These are phyloP conservation scores for Hypoxylon rubiginosum DNA, from an alignment of 2,329 filamentous ascomycete genomes.

Conservation along the genomic window DNA sequence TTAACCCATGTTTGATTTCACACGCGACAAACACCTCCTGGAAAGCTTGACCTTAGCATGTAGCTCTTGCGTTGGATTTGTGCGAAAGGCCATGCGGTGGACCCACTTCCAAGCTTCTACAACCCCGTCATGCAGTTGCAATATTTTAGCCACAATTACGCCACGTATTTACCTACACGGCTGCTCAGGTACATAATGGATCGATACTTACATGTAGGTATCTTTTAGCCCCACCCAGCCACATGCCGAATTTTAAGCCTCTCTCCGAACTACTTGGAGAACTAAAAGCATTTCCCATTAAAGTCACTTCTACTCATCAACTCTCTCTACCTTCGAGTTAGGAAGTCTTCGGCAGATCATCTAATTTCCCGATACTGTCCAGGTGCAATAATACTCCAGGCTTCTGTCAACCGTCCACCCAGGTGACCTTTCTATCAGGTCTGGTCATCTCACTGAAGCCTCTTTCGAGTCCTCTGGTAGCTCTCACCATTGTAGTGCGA, in stretches of 20 bases:
- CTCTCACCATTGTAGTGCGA: slow-evolving; percentile 55
- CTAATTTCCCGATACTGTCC: slow-evolving; percentile 7
- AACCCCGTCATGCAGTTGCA: too few relatives aligned
- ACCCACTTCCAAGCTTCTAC: too few relatives aligned
- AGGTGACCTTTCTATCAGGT: slow-evolving; percentile 39
- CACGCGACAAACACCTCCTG: slow-evolving; percentile 32
- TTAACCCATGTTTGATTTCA: slow-evolving; percentile 39
- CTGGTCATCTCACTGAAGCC: slow-evolving; percentile 45
- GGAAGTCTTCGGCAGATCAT: slow-evolving; percentile 5
- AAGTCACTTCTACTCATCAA: slow-evolving; percentile 26
- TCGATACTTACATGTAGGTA: too few relatives aligned
- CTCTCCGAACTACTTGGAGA: not conserved
- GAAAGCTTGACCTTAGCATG: not conserved
- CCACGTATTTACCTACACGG: too few relatives aligned
- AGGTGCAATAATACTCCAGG: slow-evolving; percentile 14
- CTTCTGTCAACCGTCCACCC: slow-evolving; percentile 28
- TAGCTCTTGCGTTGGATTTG: not conserved
- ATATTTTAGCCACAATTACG: too few relatives aligned
- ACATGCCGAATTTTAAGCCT: slow-evolving; percentile 6
- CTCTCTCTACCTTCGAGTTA: slow-evolving; percentile 8
- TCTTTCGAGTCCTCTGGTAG: slow-evolving; percentile 52
- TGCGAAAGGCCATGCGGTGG: not conserved
- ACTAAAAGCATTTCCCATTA: not conserved
- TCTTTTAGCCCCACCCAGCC: slow-evolving; percentile 2
- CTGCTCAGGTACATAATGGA: too few relatives aligned